Percentiles rank a stretch among this genome's conserved stretches.
Evolutionary conservation across 2,329 filamentous ascomycete genomes (phyloP).

Genomic region (Graphilbum fragrans): DNA sequence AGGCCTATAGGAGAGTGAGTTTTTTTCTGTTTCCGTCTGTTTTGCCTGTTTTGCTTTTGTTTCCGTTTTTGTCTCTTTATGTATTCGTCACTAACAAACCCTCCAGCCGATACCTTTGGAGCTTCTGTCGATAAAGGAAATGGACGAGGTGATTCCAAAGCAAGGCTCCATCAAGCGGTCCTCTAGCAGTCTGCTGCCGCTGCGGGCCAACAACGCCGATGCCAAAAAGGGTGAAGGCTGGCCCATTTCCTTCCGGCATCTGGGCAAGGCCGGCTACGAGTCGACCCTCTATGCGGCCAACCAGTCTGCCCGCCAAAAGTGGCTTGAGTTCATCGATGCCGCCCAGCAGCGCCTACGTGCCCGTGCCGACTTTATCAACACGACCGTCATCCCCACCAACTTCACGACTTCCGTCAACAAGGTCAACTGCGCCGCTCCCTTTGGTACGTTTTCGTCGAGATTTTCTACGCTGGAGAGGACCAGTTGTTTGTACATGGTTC

Average conservation of each 20-base stretch:
- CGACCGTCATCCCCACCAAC: constrained; percentile 44
- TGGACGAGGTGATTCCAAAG: constrained; percentile 88
- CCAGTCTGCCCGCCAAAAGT: constrained; percentile 81
- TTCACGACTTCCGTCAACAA: constrained; percentile 59
- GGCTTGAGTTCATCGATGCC: constrained; percentile 88
- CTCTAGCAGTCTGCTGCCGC: constrained; percentile 61
- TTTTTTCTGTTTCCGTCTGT: neutral
- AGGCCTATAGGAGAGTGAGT: constrained; percentile 69
- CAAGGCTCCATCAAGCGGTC: constrained; percentile 72
- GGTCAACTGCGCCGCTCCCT: constrained; percentile 89
- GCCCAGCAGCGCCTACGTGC: constrained; percentile 81
- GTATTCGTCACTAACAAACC: constrained; percentile 2
- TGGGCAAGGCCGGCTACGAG: constrained; percentile 93
- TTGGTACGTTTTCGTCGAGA: constrained; percentile 58
- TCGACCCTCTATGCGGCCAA: constrained; percentile 79
- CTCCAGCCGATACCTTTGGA: constrained; percentile 79
- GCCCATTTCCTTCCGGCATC: constrained; percentile 90
- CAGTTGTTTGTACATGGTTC: neutral
- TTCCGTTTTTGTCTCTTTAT: neutral
- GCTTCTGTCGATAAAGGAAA: constrained; percentile 83
- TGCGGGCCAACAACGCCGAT: constrained; percentile 32
- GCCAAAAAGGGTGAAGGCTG: constrained; percentile 63
- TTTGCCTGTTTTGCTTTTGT: neutral
- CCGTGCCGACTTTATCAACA: constrained; percentile 84
- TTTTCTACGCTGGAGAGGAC: neutral